Evolutionary conservation across 345 rosid genomes (phyloP), one percentile per base, ranked within the genome.

Genomic region (Citrus reticulata): DNA sequence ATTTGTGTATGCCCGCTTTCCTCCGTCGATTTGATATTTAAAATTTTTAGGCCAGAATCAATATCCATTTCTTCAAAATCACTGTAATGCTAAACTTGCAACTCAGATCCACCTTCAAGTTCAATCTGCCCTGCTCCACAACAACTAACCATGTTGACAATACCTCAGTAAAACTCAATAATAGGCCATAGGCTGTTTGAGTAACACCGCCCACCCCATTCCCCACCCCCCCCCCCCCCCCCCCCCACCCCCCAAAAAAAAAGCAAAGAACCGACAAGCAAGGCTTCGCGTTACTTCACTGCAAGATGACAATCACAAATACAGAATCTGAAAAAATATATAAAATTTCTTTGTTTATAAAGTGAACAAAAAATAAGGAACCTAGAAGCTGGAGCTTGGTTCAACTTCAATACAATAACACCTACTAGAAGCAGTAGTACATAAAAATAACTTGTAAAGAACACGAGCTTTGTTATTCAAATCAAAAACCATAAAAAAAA

Each of bases 11-110:
- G 81, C 3, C 55, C 27, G 14, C 70, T 81, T 80, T 82, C 87
- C 78, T 84, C 88, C 3, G 78, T 58, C 1, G 90, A 63, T 72
- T 85, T 85, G 6, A 63, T 57, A 80, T 80, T 84, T 75, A 69
- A 40, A 70, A 76, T 75, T 16, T 16, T 69, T 30, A 76, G 60
- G 42, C 65, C 85, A 42, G 89, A 85, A 86, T 81, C 93, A n/a
- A 87, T 73, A 58, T 91, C 93, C 93, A 89, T 89, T 40, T 75
- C 65, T 58, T 57, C 39, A 62, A 63, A 32, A 30, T 37, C 60
- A 40, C 60, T 30, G 20, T 37, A 51, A 22, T 25, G 35, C 34
- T 19, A 46, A 54, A 72, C 4, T 22, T 1, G 58, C 61, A 59
- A 46, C 39, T 25, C 25, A 40, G 40, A 66, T 51, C 32, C 61